Percentiles rank a stretch among this genome's conserved stretches.
phyloP scores from a whole-genome alignment of 306 rosid species.

The Vigna reflexopilosa region DNA sequence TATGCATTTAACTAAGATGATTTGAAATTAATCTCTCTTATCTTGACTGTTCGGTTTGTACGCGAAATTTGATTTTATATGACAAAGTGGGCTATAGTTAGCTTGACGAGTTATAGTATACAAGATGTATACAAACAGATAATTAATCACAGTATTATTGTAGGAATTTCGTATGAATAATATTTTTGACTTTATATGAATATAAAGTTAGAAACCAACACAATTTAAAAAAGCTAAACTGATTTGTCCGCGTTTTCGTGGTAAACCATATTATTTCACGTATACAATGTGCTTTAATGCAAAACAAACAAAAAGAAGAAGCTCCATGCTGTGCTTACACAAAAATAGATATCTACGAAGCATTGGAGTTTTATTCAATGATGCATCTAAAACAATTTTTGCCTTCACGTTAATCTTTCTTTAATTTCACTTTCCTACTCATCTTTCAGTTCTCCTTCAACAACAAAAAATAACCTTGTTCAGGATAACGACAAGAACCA shows the following conservation, averaged over 20 bases:
- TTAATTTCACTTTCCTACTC: constrained; percentile 18
- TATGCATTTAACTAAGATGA: too few species aligned
- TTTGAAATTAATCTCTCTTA: too few species aligned
- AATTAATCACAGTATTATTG: not conserved
- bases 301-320: not conserved
- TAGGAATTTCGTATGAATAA: constrained; percentile 28
- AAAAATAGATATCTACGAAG: not conserved
- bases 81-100: too few species aligned
- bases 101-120: too few species aligned
- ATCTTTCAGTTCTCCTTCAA: constrained; percentile 9
- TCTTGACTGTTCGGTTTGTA: too few species aligned
- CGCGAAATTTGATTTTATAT: too few species aligned
- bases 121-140: not conserved
- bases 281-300: not conserved
- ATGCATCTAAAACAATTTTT: constrained; percentile 14
- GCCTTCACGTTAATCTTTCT: constrained; percentile 24
- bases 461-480: constrained; percentile 16
- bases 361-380: not conserved
- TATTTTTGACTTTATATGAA: not conserved
- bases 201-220: constrained; percentile 1
- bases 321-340: constrained; percentile 17
- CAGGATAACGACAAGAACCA: constrained; percentile 9
- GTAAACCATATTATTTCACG: constrained; percentile 23
- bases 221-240: constrained; percentile 22
- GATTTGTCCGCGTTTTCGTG: constrained; percentile 27